phyloP scores from a whole-genome alignment of 1,284 basidiomycete genomes.

The Trametes versicolor region DNA sequence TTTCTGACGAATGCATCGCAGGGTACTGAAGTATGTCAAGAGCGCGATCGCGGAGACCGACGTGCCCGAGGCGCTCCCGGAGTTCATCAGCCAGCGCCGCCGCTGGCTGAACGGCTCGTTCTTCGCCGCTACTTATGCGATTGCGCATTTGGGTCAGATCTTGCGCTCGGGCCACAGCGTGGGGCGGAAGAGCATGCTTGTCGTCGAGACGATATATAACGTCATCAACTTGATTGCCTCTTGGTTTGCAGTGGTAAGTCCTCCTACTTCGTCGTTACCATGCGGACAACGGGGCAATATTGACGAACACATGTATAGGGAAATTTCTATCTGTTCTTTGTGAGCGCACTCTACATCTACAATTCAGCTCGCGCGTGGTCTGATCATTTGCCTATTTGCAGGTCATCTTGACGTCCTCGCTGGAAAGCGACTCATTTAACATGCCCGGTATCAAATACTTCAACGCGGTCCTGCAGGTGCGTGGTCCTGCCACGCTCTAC shows the following conservation, averaged over 20 bases:
- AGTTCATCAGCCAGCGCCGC: conserved; percentile 94
- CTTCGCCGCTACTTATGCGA: conserved; percentile 90
- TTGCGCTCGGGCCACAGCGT: conserved; percentile 87
- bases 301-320: conserved; percentile 57
- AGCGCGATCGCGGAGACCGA: conserved; percentile 97
- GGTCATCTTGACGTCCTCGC: conserved; percentile 85
- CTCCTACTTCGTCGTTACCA: background rate
- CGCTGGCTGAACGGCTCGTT: conserved; percentile 96
- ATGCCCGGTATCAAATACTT: conserved; percentile 78
- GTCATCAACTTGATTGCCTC: conserved; percentile 89
- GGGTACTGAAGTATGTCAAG: conserved; percentile 97
- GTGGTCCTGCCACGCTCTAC: conserved; percentile 22
- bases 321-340: conserved; percentile 97
- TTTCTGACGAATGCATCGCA: conserved; percentile 38
- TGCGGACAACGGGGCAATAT: background rate
- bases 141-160: conserved; percentile 88
- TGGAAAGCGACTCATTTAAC: conserved; percentile 82
- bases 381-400: background rate
- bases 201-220: conserved; percentile 89
- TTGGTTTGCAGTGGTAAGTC: conserved; percentile 90
- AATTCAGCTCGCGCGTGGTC: conserved; percentile 52
- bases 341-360: conserved; percentile 75
- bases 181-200: conserved; percentile 77
- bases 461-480: conserved; percentile 82
- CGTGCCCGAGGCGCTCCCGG: conserved; percentile 92